These are phyloP conservation scores for Neofusicoccum umdonicola DNA, from an alignment of 2,329 filamentous ascomycete species.

Conservation along the genomic window DNA sequence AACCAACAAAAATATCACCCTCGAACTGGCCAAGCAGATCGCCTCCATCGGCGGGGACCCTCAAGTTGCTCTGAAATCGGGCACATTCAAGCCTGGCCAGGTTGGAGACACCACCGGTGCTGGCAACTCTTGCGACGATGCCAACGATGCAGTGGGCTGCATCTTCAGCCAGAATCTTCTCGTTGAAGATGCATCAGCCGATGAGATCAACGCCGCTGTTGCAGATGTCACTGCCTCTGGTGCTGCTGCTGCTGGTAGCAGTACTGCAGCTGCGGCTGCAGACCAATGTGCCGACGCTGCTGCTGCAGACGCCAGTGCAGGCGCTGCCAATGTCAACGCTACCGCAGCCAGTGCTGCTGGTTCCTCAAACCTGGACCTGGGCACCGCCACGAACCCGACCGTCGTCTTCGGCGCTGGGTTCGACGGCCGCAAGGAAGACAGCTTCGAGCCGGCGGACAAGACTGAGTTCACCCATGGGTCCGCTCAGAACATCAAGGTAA, in stretches of 20 bases:
- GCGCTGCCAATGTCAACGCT: too few species aligned
- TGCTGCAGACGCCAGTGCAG: conserved; percentile 19
- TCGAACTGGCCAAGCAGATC: conserved; percentile 60
- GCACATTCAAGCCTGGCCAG: conserved; percentile 59
- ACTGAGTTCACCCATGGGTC: conserved; percentile 53
- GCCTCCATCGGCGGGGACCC: conserved; percentile 62
- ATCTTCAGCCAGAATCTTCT: conserved; percentile 55
- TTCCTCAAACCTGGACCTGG: conserved; percentile 37
- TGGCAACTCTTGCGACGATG: conserved; percentile 55
- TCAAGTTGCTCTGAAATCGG: conserved; percentile 57
- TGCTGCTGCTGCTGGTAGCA: conserved; percentile 16
- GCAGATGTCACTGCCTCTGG: conserved; percentile 31
- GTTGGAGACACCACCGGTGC: conserved; percentile 50
- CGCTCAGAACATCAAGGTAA: conserved; percentile 48
- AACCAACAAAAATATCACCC: conserved; percentile 60
- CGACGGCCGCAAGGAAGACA: conserved; percentile 47
- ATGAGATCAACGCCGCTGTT: conserved; percentile 52
- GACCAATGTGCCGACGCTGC: background rate
- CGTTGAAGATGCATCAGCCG: conserved; percentile 54
- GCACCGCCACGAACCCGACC: conserved; percentile 48
- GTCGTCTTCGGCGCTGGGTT: conserved; percentile 51
- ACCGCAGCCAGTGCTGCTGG: background rate
- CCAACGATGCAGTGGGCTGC: conserved; percentile 50
- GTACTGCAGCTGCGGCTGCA: too few species aligned
- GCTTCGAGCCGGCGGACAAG: conserved; percentile 45